These are phyloP conservation scores for Penicillium steckii DNA, from an alignment of 495 filamentous ascomycete species.

Conservation along the genomic window DNA sequence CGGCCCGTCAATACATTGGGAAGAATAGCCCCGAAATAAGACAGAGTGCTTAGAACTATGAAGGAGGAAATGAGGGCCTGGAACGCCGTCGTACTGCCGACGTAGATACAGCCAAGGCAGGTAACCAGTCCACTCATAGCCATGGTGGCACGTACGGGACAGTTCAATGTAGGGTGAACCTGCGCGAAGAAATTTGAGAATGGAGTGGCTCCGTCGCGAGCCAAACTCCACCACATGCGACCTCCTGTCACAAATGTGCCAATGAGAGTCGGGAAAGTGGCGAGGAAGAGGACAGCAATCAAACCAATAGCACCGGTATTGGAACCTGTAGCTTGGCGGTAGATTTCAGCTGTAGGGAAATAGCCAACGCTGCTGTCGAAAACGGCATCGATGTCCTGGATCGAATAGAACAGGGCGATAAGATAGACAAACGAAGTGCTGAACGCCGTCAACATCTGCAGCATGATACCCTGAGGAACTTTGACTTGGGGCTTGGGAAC, in stretches of 20 bases:
- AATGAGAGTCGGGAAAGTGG: slow-evolving; percentile 56
- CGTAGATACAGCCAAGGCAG: slow-evolving; percentile 67
- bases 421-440: slow-evolving; percentile 41
- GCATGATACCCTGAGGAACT: slow-evolving; percentile 46
- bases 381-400: slow-evolving; percentile 59
- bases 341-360: slow-evolving; percentile 73
- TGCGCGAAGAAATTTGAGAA: slow-evolving; percentile 33
- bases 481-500: slow-evolving; percentile 26
- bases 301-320: slow-evolving; percentile 59
- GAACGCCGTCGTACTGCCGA: slow-evolving; percentile 70
- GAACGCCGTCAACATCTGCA: slow-evolving; percentile 60
- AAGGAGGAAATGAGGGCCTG: slow-evolving; percentile 69
- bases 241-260: slow-evolving; percentile 68
- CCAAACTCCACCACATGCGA: slow-evolving; percentile 74
- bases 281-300: slow-evolving; percentile 51
- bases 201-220: slow-evolving; percentile 60
- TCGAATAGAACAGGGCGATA: slow-evolving; percentile 56
- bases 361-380: slow-evolving; percentile 50
- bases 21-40: slow-evolving; percentile 69
- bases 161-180: slow-evolving; percentile 45
- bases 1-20: slow-evolving; percentile 64
- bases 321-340: slow-evolving; percentile 68
- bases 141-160: slow-evolving; percentile 59
- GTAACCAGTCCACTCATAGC: slow-evolving; percentile 60
- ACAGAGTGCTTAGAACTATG: slow-evolving; percentile 67